Base-by-base conservation (phyloP, 2,329 filamentous ascomycete genomes). In the Phaeosphaeriaceae sp. region DNA sequence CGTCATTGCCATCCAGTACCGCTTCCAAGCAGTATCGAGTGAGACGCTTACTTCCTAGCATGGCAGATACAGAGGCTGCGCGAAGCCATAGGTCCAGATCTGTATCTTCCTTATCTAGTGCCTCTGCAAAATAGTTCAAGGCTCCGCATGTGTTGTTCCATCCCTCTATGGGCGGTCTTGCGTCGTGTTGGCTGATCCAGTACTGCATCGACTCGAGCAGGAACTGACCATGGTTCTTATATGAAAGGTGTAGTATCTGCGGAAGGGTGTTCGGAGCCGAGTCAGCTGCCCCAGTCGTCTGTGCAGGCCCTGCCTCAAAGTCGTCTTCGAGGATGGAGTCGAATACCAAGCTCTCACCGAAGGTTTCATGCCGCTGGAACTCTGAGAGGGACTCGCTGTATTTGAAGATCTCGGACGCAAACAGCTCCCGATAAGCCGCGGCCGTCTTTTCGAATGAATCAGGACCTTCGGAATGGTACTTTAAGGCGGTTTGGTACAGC, bases 181-280 rank as follows among this genome's bases (percentile, higher is more conserved):
- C 42, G 32, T 68, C 61, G 43, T 68, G 63, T 37, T 71, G 58
- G n/a, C 57, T 58, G 21, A 71, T 57, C 35, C 75, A 80, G 71
- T 83, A 76, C 61, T 80, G 86, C 59, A 88, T 83, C 49, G 76
- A 78, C 69, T 99, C 93, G n/a, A 99, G 79, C 49, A 88, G 79
- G 67, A 96, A 97, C 67, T 97, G 90, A 34, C 92, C 94, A 74
- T 93, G 87, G 63, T 97, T 99, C 74, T 97, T 99, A 79, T 95
- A 91, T 1, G 93, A 89, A 6, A 99, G 82, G 66, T 96, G 97
- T 16, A 97, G 81, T 9, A 95, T 92, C 67, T 97, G 92, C 0
- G 90, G 87, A 8, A 97, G 78, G 40, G 88, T 93, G 67, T 88
- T 94, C 13, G 87, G 90, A 2, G 86, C 85, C 21, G 85, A 87